A percentile compares a stretch with the other conserved stretches of the same genome.
Evolutionary conservation across 2,329 filamentous ascomycete genomes (phyloP).

Genomic region (Coniella lustricola): DNA sequence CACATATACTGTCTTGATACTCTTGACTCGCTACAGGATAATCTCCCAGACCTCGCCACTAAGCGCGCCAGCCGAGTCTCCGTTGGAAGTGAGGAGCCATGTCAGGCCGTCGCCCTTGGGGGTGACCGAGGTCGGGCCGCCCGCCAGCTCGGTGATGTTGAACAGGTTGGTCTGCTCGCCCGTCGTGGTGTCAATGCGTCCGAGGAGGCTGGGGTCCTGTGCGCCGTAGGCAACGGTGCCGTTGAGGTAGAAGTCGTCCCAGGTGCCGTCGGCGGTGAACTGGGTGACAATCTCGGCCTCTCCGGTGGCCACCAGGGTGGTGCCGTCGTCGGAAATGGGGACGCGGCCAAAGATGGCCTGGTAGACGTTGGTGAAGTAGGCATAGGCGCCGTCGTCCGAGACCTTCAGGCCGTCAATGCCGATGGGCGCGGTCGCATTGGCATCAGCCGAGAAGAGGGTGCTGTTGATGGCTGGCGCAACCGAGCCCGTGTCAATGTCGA

Average conservation of each 20-base stretch:
- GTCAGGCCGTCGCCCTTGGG: conserved; percentile 2
- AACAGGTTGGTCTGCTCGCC: conserved; percentile 1
- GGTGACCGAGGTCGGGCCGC: conserved; percentile 5
- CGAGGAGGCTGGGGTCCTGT: conserved; percentile 1
- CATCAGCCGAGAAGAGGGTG: background rate
- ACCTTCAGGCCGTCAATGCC: conserved; percentile 15
- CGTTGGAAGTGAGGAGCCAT: conserved; percentile 2
- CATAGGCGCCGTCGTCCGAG: conserved; percentile 5
- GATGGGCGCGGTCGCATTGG: conserved; percentile 8
- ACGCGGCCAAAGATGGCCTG: conserved; percentile 8
- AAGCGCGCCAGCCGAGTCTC: background rate
- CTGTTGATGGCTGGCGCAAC: conserved; percentile 7
- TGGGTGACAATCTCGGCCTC: background rate
- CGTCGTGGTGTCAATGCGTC: background rate
- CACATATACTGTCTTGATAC: too few relatives aligned
- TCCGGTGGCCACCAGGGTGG: conserved; percentile 1
- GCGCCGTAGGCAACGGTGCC: conserved; percentile 7
- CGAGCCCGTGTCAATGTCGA: conserved; percentile 9
- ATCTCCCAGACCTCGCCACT: conserved; percentile 6
- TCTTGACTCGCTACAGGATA: background rate
- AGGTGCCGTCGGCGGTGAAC: background rate
- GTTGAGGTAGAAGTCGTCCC: conserved; percentile 8
- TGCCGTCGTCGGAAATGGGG: conserved; percentile 9
- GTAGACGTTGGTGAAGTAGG: conserved; percentile 14
- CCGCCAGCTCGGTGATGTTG: background rate